These are phyloP conservation scores for Penicillium pulvis DNA, from an alignment of 495 filamentous ascomycete species.

Conservation along the genomic window DNA sequence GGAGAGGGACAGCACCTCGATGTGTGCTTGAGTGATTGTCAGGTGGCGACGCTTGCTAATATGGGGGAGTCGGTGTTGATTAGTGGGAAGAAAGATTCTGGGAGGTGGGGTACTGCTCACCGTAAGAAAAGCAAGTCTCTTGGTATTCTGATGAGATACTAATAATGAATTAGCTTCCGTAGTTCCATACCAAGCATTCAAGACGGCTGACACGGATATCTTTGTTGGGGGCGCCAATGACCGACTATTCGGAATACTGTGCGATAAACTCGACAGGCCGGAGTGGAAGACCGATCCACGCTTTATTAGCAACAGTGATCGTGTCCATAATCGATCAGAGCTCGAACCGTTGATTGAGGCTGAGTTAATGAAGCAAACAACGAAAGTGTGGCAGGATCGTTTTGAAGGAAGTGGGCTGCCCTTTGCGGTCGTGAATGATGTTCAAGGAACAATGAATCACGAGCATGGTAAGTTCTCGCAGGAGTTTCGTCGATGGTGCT, in stretches of 20 bases:
- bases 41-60: slow-evolving; percentile 89
- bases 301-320: slow-evolving; percentile 77
- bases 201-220: slow-evolving; percentile 86
- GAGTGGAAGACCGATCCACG: slow-evolving; percentile 77
- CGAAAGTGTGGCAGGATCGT: slow-evolving; percentile 82
- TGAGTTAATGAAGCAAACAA: slow-evolving; percentile 75
- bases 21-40: slow-evolving; percentile 86
- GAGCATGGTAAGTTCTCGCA: slow-evolving; percentile 60
- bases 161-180: slow-evolving; percentile 68
- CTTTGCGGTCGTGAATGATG: slow-evolving; percentile 92
- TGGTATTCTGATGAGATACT: neutral
- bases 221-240: slow-evolving; percentile 95
- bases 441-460: slow-evolving; percentile 80
- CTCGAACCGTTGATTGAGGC: slow-evolving; percentile 77
- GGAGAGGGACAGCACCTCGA: slow-evolving; percentile 91
- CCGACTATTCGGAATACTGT: slow-evolving; percentile 82
- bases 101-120: slow-evolving; percentile 94
- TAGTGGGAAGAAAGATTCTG: slow-evolving; percentile 82
- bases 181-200: slow-evolving; percentile 90
- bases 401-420: slow-evolving; percentile 92
- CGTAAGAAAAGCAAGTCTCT: slow-evolving; percentile 54
- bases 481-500: neutral
- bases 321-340: slow-evolving; percentile 74
- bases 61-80: slow-evolving; percentile 90
- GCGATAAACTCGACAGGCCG: slow-evolving; percentile 71